These are phyloP conservation scores for Malus hybrid DNA, from an alignment of 331 rosid genomes.

Conservation along the genomic window DNA sequence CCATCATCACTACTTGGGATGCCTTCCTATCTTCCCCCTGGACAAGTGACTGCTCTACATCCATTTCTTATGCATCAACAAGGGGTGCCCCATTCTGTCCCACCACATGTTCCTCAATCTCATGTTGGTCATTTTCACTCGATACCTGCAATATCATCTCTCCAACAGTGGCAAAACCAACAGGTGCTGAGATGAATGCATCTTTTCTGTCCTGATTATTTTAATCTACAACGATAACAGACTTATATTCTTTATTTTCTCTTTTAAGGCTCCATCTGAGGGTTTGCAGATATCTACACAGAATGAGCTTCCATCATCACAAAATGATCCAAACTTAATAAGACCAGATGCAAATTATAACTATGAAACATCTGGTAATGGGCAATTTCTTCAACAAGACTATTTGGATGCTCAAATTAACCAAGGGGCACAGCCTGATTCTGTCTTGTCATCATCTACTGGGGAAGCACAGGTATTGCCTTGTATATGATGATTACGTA, in stretches of 20 bases:
- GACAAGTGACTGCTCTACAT: constrained; percentile 78
- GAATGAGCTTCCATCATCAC: constrained; percentile 53
- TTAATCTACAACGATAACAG: not conserved
- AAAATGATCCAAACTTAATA: constrained; percentile 50
- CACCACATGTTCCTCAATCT: constrained; percentile 67
- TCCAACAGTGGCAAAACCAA: constrained; percentile 84
- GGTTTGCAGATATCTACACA: constrained; percentile 50
- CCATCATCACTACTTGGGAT: constrained; percentile 80
- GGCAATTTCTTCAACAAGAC: constrained; percentile 54
- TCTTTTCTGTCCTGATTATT: not conserved
- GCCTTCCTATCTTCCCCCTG: constrained; percentile 81
- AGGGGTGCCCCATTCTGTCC: constrained; percentile 65
- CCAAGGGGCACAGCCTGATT: constrained; percentile 45
- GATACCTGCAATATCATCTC: constrained; percentile 57
- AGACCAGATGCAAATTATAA: constrained; percentile 50
- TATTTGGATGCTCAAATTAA: constrained; percentile 46
- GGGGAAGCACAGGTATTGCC: constrained; percentile 61
- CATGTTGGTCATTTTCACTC: constrained; percentile 79
- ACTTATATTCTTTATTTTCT: constrained; percentile 10
- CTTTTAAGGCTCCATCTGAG: constrained; percentile 53
- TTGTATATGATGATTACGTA: not conserved
- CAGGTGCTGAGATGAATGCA: constrained; percentile 45
- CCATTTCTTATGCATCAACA: constrained; percentile 90
- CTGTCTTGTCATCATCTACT: constrained; percentile 46
- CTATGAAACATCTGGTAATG: constrained; percentile 68